phyloP scores from a whole-genome alignment of 1,139 yeast genomes.

The Geotrichum candidum region DNA sequence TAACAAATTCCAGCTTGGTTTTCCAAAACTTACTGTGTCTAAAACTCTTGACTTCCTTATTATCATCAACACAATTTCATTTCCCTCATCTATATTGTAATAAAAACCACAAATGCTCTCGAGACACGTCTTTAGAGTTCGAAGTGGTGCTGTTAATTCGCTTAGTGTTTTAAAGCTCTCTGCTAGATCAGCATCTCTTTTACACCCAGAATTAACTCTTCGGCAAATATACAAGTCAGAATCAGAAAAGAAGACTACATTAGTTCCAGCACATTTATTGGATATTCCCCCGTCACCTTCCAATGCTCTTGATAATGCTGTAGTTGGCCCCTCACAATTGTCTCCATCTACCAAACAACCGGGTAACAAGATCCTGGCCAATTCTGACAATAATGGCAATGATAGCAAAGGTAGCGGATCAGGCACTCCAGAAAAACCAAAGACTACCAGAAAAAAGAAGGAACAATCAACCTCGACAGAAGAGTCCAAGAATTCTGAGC shows the following conservation, averaged over 20 bases:
- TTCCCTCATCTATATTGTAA: neutral
- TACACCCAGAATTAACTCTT: neutral
- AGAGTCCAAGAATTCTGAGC: neutral
- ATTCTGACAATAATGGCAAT: conserved; percentile 9
- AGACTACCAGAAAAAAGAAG: conserved; percentile 9
- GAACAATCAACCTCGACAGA: neutral
- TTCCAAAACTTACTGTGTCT: neutral
- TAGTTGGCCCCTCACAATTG: neutral
- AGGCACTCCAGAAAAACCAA: conserved; percentile 3
- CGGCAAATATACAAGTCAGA: neutral
- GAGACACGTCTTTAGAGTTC: conserved; percentile 8
- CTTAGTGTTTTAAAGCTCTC: conserved; percentile 1
- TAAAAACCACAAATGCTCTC: conserved; percentile 3
- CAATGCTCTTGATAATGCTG: neutral
- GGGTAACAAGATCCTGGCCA: conserved; percentile 2
- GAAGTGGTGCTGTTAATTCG: neutral
- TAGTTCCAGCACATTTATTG: conserved; percentile 3
- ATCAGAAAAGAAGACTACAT: neutral
- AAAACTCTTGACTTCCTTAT: neutral
- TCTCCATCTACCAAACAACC: neutral
- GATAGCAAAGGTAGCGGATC: neutral
- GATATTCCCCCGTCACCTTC: neutral
- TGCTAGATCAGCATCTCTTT: conserved; percentile 3
- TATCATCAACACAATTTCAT: neutral
- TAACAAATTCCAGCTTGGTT: neutral